Evolutionary conservation across 306 rosid genomes (phyloP).

Genomic region (Sesbania bispinosa): DNA sequence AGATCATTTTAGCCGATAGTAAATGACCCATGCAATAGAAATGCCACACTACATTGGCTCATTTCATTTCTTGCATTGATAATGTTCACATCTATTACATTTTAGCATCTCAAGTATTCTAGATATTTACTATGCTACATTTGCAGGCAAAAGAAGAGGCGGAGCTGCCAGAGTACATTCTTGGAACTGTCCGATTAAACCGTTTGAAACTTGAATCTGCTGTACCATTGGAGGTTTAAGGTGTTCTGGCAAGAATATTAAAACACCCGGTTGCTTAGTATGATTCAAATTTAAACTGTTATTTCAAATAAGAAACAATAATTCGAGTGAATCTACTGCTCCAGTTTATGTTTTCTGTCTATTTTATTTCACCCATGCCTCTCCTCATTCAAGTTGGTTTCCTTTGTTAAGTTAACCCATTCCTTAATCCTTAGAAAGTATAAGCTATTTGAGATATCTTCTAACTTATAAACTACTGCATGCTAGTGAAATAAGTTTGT

Average conservation of each 20-base stretch:
- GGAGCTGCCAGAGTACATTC: conserved; percentile 90
- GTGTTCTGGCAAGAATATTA: conserved; percentile 11
- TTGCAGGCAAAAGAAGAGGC: conserved; percentile 79
- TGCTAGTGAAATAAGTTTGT: no score
- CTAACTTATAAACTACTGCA: no score
- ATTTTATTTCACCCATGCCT: background rate
- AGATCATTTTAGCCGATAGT: background rate
- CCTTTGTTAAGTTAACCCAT: background rate
- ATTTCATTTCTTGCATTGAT: conserved; percentile 4
- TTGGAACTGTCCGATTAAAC: conserved; percentile 86
- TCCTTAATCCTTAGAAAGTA: no score
- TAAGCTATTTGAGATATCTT: no score
- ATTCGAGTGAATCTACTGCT: conserved; percentile 12
- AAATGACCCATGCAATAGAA: background rate
- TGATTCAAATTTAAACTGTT: background rate
- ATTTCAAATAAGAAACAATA: background rate
- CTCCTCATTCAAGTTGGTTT: background rate
- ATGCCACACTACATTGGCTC: no score
- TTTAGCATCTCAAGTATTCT: background rate
- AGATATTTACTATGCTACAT: conserved; percentile 22
- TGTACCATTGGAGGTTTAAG: conserved; percentile 50
- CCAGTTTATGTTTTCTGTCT: background rate
- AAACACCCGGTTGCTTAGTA: background rate
- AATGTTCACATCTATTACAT: background rate
- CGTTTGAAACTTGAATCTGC: conserved; percentile 76